Base-by-base conservation (phyloP, 768 basidiomycete genomes). In the Tubosaeta sp. region DNA sequence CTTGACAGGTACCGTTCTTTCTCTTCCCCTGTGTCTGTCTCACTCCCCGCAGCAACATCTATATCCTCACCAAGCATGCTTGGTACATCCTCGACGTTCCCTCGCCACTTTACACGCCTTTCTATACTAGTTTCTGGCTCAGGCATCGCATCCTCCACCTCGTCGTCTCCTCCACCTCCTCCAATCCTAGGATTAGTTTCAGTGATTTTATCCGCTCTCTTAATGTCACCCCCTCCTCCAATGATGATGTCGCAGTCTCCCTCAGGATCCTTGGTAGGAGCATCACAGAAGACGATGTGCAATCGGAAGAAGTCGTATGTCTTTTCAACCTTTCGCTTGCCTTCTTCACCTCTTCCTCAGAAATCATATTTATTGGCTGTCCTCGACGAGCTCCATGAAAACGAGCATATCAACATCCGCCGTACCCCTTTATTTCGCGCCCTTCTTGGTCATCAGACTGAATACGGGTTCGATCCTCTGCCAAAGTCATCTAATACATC, bases 1-100 rank as follows among this genome's bases (percentile, higher is more conserved):
- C 55, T 83, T 10, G 80, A 84, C 54, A 68, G 69, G 83, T 83
- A 46, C 56, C 1, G 3, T 29, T 9, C 14, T 38, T 24, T 48
- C n/a, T 14, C n/a, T 32, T 31, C 36, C 3, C 16, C 13, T 10
- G 6, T 40, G 18, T 42, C 19, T 4, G 29, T 48, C 57, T 69
- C 57, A 64, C n/a, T 8, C 2, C 46, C 30, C 13, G 14, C 45
- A 87, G 86, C 21, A 80, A 81, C 52, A 76, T 87, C 3, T 88
- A 83, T 53, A 65, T 89, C 25, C 74, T 77, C 40, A 88, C 87
- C 0, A 40, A 71, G 39, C 63, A 68, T 63, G 84, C 86, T 0
- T 89, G 86, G 86, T 89, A 89, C 54, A 83, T 87, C 48, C 72
- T 89, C 2, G 72, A 75, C 11, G 52, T 54, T 2, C 83, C 86